Base-by-base conservation (phyloP, 371 early-diverging fungal genomes). In the Mucor lusitanicus region DNA sequence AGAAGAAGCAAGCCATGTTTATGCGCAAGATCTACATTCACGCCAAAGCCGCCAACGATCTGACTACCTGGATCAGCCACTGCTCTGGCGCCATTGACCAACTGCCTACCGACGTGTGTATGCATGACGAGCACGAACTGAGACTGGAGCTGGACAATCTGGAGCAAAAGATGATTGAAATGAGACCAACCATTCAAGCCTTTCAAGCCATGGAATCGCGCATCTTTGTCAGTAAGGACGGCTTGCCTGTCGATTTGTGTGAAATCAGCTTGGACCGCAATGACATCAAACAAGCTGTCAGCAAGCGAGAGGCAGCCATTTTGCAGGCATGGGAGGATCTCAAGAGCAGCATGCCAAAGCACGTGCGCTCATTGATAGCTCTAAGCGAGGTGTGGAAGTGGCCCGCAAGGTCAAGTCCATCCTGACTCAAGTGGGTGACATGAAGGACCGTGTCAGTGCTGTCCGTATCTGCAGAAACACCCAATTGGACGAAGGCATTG, bases 321-420 rank as follows among this genome's bases (percentile, higher is more conserved):
- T 32, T 84, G 50, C 50, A 71, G 8, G 73, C 74, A 37, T 86
- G 84, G 84, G 19, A 68, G 25, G 72, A 69, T 0, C 63, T 84
- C 8, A 72, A 71, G 17, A 71, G 15, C 76, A 78, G 25, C 68
- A 78, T 25, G 66, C 67, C 1, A 48, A 65, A 15, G 71, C 73
- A 15, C 67, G 70, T 9, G 46, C 27, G 5, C 60, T 65, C 6
- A 37, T 84, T 0, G 74, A 81, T 30, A 67, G 63, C 0, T 75
- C 84, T 0, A 64, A 74, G 13, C 73, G 73, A 27, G 71, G 63
- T 6, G 79, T 77, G 5, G 81, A 79, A 21, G 77, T 83, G 60
- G 79, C 80, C 1, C 73, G 80, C n/a, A 75, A 79, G 35, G 72
- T 81, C 28, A 86, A 86, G 63, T 73, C 78, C 0, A 83, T 83